These are phyloP conservation scores for Coix lacrymajobi DNA, from an alignment of 176 grass and related monocot genomes.

Conservation along the genomic window DNA sequence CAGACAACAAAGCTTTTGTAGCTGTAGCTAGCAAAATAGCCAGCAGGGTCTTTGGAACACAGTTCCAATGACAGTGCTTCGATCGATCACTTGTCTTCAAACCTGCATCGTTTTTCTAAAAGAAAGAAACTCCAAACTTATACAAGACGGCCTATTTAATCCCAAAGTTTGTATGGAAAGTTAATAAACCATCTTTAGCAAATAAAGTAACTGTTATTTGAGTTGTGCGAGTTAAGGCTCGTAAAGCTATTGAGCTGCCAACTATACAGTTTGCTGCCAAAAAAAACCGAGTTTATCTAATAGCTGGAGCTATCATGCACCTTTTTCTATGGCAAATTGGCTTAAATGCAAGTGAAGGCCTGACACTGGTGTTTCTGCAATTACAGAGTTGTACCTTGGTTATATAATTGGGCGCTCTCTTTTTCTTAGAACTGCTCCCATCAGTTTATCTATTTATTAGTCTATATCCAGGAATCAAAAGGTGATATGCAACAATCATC, in stretches of 20 bases:
- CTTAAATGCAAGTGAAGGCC: too few species aligned
- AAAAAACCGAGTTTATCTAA: too few species aligned
- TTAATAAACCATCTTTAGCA: background rate
- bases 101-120: background rate
- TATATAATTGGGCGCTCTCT: too few species aligned
- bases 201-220: background rate
- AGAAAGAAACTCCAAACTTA: background rate
- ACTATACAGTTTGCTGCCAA: too few species aligned
- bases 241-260: constrained; percentile 2
- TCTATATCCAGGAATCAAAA: too few species aligned
- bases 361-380: too few species aligned
- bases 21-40: background rate
- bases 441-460: too few species aligned
- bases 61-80: background rate
- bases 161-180: background rate
- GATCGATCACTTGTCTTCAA: background rate
- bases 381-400: too few species aligned
- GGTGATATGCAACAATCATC: too few species aligned
- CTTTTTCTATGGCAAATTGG: too few species aligned
- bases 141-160: background rate
- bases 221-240: constrained; percentile 1
- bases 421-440: too few species aligned
- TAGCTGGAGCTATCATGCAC: too few species aligned
- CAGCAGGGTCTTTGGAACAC: background rate
- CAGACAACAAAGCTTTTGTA: background rate